A percentile compares a stretch with the other conserved stretches of the same genome.
phyloP scores from a whole-genome alignment of 163 green algal species.

The Trebouxia gelatinosa region DNA sequence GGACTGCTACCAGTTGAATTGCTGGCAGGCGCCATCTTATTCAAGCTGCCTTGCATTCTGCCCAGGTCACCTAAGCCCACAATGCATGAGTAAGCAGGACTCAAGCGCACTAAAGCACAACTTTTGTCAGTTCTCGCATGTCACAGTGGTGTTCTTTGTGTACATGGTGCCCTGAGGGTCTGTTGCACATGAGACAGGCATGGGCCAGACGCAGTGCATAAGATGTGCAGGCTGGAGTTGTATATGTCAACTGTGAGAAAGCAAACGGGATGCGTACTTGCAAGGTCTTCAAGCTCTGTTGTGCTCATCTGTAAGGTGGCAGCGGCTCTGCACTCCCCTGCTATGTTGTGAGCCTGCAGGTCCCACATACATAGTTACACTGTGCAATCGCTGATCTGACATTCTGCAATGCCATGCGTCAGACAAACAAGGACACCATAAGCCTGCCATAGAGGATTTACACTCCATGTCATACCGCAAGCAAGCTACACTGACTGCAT shows the following conservation, averaged over 20 bases:
- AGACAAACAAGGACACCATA: background rate
- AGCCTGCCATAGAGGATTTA: background rate
- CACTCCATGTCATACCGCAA: background rate
- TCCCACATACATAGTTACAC: background rate
- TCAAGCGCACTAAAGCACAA: too few species aligned
- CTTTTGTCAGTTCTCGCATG: too few species aligned
- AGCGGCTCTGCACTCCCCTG: slow-evolving; percentile 27
- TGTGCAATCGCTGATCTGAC: background rate
- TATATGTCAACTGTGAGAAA: background rate
- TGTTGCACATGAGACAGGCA: background rate
- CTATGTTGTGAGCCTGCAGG: slow-evolving; percentile 33
- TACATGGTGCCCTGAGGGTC: background rate
- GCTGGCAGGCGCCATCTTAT: slow-evolving; percentile 28
- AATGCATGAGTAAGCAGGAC: background rate
- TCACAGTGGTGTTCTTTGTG: too few species aligned
- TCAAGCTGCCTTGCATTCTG: slow-evolving; percentile 8
- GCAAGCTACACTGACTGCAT: background rate
- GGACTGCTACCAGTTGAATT: too few species aligned
- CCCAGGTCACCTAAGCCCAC: background rate
- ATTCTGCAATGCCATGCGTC: background rate
- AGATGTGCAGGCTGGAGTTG: background rate
- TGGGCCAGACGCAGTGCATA: background rate
- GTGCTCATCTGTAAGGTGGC: slow-evolving; percentile 25
- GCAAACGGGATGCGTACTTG: background rate
- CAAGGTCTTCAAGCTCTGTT: slow-evolving; percentile 12